Percentiles rank a stretch among this genome's conserved stretches.
These are phyloP conservation scores for Lophiostoma macrostomum DNA, from an alignment of 495 filamentous ascomycete genomes.

Conservation along the genomic window DNA sequence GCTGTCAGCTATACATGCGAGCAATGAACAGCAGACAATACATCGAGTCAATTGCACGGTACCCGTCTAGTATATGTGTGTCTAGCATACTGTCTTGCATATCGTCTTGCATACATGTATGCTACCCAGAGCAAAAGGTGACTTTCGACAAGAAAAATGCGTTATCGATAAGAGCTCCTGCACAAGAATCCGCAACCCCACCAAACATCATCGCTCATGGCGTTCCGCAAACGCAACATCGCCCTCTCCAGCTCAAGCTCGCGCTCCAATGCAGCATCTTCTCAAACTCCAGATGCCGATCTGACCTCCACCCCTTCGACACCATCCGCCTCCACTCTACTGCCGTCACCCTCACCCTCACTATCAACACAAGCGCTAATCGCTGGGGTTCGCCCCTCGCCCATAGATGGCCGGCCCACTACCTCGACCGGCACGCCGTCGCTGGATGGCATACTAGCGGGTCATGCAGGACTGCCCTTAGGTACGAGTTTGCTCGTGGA, in stretches of 20 bases:
- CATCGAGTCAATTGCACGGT: too few species aligned
- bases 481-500: slow-evolving; percentile 77
- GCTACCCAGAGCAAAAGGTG: too few species aligned
- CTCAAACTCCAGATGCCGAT: slow-evolving; percentile 3
- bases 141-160: too few species aligned
- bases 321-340: background rate
- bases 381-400: slow-evolving; percentile 80
- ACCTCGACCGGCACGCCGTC: slow-evolving; percentile 88
- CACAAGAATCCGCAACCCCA: background rate
- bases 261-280: background rate
- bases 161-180: slow-evolving; percentile 14
- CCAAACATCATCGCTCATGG: slow-evolving; percentile 52
- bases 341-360: background rate
- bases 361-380: too few species aligned
- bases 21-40: too few species aligned
- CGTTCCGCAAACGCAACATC: slow-evolving; percentile 85
- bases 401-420: slow-evolving; percentile 79
- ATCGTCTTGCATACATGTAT: too few species aligned
- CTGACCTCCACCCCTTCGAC: too few species aligned
- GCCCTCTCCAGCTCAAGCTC: slow-evolving; percentile 50
- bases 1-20: too few species aligned
- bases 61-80: too few species aligned
- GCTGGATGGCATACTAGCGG: slow-evolving; percentile 79
- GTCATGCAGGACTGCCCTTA: slow-evolving; percentile 82
- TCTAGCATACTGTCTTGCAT: too few species aligned